Conservation (phyloP, 2,329 filamentous ascomycete species). For the Ophiocordyceps camponoti-rufipedis region DNA sequence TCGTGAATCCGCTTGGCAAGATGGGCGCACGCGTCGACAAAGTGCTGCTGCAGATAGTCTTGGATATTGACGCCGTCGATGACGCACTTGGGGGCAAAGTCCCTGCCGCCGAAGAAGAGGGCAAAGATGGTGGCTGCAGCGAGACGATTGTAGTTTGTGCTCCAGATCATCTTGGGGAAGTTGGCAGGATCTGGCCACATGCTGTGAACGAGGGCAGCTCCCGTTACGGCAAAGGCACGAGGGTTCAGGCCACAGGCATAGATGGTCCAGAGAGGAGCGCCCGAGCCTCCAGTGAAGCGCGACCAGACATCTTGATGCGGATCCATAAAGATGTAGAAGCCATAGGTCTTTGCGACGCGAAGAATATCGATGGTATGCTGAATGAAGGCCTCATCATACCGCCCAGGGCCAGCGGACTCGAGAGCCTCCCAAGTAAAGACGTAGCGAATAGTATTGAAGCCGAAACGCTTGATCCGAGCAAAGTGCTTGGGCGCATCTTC, state of each 20-base stretch:
- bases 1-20: constrained; percentile 74
- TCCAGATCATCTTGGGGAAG: constrained; percentile 99
- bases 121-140: constrained; percentile 86
- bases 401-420: constrained; percentile 75
- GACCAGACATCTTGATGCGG: constrained; percentile 99
- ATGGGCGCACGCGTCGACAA: constrained; percentile 60
- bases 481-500: constrained; percentile 79
- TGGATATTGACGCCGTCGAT: constrained; percentile 93
- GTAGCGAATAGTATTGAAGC: constrained; percentile 93
- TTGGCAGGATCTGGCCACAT: constrained; percentile 68
- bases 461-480: constrained; percentile 65
- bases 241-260: constrained; percentile 90
- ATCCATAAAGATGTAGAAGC: constrained; percentile 96
- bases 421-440: constrained; percentile 99
- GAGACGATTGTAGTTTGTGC: constrained; percentile 84
- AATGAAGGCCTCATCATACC: constrained; percentile 89
- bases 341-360: constrained; percentile 70
- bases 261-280: constrained; percentile 92
- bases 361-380: constrained; percentile 76
- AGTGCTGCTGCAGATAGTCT: constrained; percentile 82
- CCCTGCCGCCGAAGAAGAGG: constrained; percentile 75
- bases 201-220: constrained; percentile 90
- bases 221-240: constrained; percentile 63
- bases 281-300: constrained; percentile 80
- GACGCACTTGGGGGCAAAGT: constrained; percentile 90